A percentile compares a stretch with the other conserved stretches of the same genome.
Conservation (phyloP, 2,329 filamentous ascomycete species). For the Hypomyces rosellus region DNA sequence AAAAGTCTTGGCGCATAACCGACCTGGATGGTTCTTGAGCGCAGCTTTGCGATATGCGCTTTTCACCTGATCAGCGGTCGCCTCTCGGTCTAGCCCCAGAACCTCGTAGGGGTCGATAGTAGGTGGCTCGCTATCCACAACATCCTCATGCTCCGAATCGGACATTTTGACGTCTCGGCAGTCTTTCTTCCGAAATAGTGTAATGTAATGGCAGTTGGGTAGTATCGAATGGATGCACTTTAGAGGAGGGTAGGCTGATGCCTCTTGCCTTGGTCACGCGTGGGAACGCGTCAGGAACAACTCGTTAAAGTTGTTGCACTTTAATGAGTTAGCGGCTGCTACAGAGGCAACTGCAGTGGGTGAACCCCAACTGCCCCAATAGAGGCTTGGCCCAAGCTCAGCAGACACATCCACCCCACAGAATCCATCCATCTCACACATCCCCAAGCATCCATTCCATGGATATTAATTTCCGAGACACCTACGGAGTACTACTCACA, state of each 20-base stretch:
- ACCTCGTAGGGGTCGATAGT: slow-evolving; percentile 71
- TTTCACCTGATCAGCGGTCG: slow-evolving; percentile 75
- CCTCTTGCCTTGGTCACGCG: slow-evolving; percentile 12
- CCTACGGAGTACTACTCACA: background rate
- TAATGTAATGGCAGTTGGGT: background rate
- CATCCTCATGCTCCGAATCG: slow-evolving; percentile 47
- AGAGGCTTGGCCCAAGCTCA: background rate
- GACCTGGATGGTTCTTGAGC: slow-evolving; percentile 80
- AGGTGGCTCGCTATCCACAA: slow-evolving; percentile 53
- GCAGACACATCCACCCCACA: background rate
- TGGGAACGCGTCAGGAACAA: slow-evolving; percentile 11
- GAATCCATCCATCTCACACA: background rate
- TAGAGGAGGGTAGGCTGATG: slow-evolving; percentile 9
- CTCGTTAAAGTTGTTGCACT: slow-evolving; percentile 5
- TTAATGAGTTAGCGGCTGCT: slow-evolving; percentile 6
- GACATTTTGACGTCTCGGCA: slow-evolving; percentile 33
- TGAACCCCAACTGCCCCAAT: slow-evolving; percentile 4
- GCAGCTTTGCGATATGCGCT: slow-evolving; percentile 87
- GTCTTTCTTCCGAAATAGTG: background rate
- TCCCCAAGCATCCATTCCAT: too few relatives aligned
- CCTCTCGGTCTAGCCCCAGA: slow-evolving; percentile 63
- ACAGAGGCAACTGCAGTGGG: too few relatives aligned
- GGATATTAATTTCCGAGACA: too few relatives aligned
- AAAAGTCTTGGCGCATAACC: slow-evolving; percentile 12
- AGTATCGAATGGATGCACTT: background rate